Base-by-base conservation (phyloP, 148 eudicot genomes). In the Rhododendron ferrugineum region DNA sequence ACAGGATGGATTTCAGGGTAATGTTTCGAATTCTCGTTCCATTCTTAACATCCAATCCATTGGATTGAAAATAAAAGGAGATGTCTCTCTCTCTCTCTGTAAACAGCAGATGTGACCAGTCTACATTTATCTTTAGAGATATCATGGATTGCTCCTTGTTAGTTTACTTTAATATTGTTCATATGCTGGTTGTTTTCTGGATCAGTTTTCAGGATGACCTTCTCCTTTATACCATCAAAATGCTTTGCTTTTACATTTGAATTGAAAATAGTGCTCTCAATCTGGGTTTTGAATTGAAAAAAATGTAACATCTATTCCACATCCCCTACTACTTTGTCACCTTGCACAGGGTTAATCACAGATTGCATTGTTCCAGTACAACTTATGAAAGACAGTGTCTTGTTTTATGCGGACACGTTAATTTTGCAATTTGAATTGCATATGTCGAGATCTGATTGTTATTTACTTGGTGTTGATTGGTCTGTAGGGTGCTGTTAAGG, bases 1-100 rank as follows among this genome's bases (percentile, higher is more conserved):
- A 92, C 85, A 92, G 94, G 86, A 85, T 91, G 58, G 95, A 95
- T 81, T 97, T 97, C 88, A 91, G 93, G 99, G 99, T 97, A 94
- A 74, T 72, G 49, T 85, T 80, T 77, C 23, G 56, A 68, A 74
- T 73, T 50, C 68, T 84, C 44, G 4, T 22, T 34, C 36, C 6
- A 2, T 75, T 40, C 16, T 34, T 36, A 7, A 83, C 42, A 42
- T 82, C 50, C 6, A 49, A 50, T 18, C 46, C 47, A 73, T 49
- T 46, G 30, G 40, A 42, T 46, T 42, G 40, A 32, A 79, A 52
- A 40, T 22, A 22, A 81, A 56, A 56, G 7, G 14, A 44, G 1
- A 1, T 34, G 2, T 13, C 5, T 62, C 11, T n/a, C 56, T 58
- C 76, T 66, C 73, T 36, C 20, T 22, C 11, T 10, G 40, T 40